Evolutionary conservation across 2,329 filamentous ascomycete species (phyloP), one percentile per base, ranked within the genome.

Genomic region (Trichoderma koningii): DNA sequence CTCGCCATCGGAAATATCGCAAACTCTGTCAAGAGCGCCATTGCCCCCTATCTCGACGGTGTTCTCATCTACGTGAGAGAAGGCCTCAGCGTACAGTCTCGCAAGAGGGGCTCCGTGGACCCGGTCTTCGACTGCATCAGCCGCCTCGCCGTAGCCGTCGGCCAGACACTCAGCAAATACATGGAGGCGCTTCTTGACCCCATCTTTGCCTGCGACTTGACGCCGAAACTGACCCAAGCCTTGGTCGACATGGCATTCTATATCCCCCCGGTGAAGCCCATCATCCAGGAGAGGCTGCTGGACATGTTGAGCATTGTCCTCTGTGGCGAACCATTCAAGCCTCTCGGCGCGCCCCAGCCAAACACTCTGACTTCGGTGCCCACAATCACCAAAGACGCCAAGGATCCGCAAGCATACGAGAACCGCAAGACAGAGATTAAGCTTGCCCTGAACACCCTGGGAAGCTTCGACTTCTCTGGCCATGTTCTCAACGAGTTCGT

Each of bases 161-260:
- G 95, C 1, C 95, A 99, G 79, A 95, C 94, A 0, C 82, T 99
- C 61, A 98, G 92, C 83, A 99, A 98, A 78, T 97, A 98, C 75
- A 97, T 99, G 88, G 93, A 97, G 74, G 91, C 93, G 14, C 81
- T 99, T 30, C 84, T 99, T 10, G 94, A 97, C 71, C 93, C 96
- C 12, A 97, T 99, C 66, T 99, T 99, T 77, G 93, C 92, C 17
- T 99, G 95, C 74, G 95, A 96, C 55, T 83, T 99, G 60, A 97
- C 93, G 44, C 91, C 94, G 64, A 95, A 96, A 70, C 84, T 99
- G 26, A 97, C 94, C 0, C 93, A 98, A 75, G 96, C 96, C 3
- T 82, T 99, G 62, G 93, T 98, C 23, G 96, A 99, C 73, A 97
- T 99, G 91, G 95, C 95, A 30, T 96, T 98, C 74, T 98, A 99